Conservation (phyloP, 331 rosid genomes). For the Erythrophleum ivorense region DNA sequence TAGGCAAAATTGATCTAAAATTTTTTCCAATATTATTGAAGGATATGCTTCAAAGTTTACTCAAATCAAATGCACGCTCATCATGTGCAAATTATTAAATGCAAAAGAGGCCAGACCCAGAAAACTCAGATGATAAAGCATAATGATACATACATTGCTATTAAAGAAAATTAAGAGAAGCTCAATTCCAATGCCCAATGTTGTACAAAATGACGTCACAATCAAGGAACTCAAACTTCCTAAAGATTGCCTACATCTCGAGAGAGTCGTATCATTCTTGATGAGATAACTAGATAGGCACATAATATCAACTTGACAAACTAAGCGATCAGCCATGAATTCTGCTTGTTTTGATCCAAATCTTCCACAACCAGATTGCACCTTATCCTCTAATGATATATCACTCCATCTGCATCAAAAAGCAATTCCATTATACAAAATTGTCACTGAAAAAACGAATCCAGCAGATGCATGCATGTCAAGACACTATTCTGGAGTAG, state of each 20-base stretch:
- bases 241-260: conserved; percentile 23
- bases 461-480: not conserved
- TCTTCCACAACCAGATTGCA: not conserved
- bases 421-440: conserved; percentile 18
- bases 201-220: conserved; percentile 19
- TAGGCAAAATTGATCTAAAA: no score
- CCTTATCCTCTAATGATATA: not conserved
- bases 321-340: not conserved
- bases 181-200: conserved; percentile 3
- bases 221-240: conserved; percentile 25
- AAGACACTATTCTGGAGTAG: not conserved
- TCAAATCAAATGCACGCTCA: not conserved
- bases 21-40: not conserved
- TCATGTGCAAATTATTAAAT: not conserved
- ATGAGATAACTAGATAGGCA: not conserved
- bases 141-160: not conserved
- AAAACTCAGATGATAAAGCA: not conserved
- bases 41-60: not conserved
- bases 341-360: not conserved
- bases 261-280: conserved; percentile 6
- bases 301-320: not conserved
- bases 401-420: conserved; percentile 60
- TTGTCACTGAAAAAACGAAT: conserved; percentile 24
- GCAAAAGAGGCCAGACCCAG: not conserved
- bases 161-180: not conserved